phyloP scores from a whole-genome alignment of 2,329 filamentous ascomycete species.

The Ascochyta viciae-villosae region DNA sequence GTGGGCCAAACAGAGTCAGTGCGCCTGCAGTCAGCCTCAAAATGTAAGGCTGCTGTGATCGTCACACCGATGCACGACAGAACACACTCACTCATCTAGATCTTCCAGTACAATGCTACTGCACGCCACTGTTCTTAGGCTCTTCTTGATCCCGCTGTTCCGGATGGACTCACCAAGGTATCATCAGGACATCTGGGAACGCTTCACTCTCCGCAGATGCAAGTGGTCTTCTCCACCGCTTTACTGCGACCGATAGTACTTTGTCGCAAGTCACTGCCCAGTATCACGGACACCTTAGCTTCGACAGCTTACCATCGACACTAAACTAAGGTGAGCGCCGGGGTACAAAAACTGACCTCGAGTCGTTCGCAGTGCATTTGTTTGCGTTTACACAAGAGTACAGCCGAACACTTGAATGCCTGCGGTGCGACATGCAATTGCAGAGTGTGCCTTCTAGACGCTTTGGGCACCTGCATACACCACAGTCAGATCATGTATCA shows the following conservation, averaged over 20 bases:
- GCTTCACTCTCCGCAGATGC: not conserved
- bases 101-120: not conserved
- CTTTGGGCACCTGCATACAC: constrained; percentile 1
- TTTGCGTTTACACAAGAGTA: not conserved
- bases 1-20: constrained; percentile 11
- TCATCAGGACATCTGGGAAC: too few species aligned
- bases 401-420: not conserved
- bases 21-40: constrained; percentile 17
- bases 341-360: not conserved
- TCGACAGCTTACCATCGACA: not conserved
- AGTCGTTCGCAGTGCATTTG: not conserved
- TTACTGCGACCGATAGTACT: not conserved
- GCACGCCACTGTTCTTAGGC: not conserved
- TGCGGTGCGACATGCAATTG: constrained; percentile 2
- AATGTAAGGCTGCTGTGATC: constrained; percentile 7
- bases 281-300: not conserved
- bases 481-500: constrained; percentile 9
- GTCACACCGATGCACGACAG: constrained; percentile 7
- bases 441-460: not conserved
- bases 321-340: not conserved
- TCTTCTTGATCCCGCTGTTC: not conserved
- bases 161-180: not conserved
- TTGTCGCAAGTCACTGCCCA: not conserved
- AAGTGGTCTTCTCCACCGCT: not conserved
- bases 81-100: not conserved